These are phyloP conservation scores for Teratosphaeria zuluensis DNA, from an alignment of 2,329 filamentous ascomycete genomes.

Conservation along the genomic window DNA sequence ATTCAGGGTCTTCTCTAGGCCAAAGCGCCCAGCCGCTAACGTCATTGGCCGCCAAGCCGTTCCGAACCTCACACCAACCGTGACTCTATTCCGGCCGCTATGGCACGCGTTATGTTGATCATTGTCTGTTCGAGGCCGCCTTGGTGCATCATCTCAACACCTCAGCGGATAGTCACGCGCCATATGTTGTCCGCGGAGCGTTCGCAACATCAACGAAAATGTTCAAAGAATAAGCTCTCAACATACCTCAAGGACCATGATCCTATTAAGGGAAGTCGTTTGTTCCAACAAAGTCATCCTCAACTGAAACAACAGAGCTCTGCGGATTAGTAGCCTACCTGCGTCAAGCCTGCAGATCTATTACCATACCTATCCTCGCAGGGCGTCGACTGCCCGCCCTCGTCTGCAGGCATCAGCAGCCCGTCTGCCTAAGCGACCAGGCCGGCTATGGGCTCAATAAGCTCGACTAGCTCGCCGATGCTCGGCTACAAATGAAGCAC, in stretches of 20 bases:
- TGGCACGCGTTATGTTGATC: neutral
- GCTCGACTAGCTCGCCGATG: neutral
- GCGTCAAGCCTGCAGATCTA: neutral
- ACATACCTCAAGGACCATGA: neutral
- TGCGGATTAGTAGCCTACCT: neutral
- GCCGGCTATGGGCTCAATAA: neutral
- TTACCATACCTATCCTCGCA: neutral
- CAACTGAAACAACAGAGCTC: neutral
- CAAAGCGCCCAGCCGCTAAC: neutral
- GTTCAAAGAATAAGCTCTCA: neutral
- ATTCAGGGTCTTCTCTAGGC: neutral
- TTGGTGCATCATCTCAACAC: neutral
- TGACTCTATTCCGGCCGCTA: neutral
- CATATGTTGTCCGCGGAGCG: neutral
- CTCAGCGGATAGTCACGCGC: too few species aligned
- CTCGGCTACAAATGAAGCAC: neutral
- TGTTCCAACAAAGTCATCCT: neutral
- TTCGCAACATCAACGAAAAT: neutral
- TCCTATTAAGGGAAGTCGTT: neutral
- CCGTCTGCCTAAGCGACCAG: neutral
- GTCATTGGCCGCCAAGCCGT: neutral
- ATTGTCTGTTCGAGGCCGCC: neutral
- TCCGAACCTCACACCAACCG: neutral
- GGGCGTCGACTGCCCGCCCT: neutral
- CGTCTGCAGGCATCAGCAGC: neutral